Conservation (phyloP, 129 eudicot species). For the Flaveria brownii region DNA sequence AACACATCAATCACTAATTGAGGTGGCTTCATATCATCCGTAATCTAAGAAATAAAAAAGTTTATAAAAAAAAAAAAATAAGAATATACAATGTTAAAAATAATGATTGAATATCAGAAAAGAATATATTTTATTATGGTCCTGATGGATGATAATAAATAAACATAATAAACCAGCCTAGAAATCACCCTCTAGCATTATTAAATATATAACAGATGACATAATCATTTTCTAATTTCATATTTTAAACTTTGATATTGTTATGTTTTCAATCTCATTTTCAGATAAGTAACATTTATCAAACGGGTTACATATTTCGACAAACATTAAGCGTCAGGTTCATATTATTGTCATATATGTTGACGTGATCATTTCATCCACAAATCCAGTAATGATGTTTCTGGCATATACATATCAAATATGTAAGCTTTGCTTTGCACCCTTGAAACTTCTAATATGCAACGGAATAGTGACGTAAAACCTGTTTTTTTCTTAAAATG, state of each 20-base stretch:
- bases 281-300: not conserved
- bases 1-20: conserved; percentile 39
- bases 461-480: conserved; percentile 13
- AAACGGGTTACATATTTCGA: not conserved
- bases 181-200: too few relatives aligned
- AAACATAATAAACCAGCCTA: too few relatives aligned
- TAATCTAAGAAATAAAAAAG: conserved; percentile 38
- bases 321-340: conserved; percentile 15
- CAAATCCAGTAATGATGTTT: not conserved
- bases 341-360: conserved; percentile 9
- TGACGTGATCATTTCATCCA: not conserved
- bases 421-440: not conserved
- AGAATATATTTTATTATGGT: too few relatives aligned
- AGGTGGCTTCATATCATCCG: conserved; percentile 61
- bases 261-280: not conserved
- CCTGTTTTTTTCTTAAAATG: not conserved
- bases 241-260: not conserved
- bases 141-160: not conserved
- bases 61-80: not conserved
- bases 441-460: not conserved
- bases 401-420: too few relatives aligned
- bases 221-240: not conserved
- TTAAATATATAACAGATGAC: too few relatives aligned
- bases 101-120: not conserved
- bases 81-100: not conserved